phyloP scores from a whole-genome alignment of 257 asterid species.

The Nyctanthes arbortristis region DNA sequence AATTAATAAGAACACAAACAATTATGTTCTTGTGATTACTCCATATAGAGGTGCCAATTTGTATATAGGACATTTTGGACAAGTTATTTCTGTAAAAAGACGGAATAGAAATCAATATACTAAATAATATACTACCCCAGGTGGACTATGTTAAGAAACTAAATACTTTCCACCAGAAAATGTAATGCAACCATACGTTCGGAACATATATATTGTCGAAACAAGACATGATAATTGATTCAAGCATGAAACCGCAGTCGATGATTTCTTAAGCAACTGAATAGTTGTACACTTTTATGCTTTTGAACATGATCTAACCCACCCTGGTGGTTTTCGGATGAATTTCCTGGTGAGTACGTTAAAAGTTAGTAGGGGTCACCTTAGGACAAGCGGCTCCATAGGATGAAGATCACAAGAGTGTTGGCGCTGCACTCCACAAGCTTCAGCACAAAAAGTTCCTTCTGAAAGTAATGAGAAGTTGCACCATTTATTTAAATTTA shows the following conservation, averaged over 20 bases:
- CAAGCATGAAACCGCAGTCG: not conserved
- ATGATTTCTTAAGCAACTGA: not conserved
- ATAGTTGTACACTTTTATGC: not conserved
- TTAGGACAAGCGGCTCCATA: constrained; percentile 28
- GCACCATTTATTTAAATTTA: constrained; percentile 29
- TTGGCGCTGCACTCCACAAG: constrained; percentile 17
- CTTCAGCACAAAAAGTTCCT: constrained; percentile 34
- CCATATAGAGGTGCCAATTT: not conserved
- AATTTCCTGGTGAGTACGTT: constrained; percentile 13
- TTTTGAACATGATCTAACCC: constrained; percentile 13
- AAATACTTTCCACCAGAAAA: not conserved
- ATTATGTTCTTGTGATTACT: not conserved
- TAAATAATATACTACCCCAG: not conserved
- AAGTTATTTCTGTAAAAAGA: not conserved
- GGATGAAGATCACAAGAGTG: constrained; percentile 29
- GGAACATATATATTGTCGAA: not conserved
- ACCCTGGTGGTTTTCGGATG: constrained; percentile 2
- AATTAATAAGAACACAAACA: not conserved
- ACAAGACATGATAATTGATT: not conserved
- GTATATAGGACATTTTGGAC: not conserved
- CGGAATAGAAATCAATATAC: not conserved
- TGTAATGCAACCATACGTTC: not conserved
- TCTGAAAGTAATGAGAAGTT: constrained; percentile 31
- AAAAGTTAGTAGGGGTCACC: constrained; percentile 31
- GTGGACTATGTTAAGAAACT: not conserved